Evolutionary conservation across 2,329 filamentous ascomycete genomes (phyloP), one percentile per base, ranked within the genome.

Genomic region (Aspergillus sergii): DNA sequence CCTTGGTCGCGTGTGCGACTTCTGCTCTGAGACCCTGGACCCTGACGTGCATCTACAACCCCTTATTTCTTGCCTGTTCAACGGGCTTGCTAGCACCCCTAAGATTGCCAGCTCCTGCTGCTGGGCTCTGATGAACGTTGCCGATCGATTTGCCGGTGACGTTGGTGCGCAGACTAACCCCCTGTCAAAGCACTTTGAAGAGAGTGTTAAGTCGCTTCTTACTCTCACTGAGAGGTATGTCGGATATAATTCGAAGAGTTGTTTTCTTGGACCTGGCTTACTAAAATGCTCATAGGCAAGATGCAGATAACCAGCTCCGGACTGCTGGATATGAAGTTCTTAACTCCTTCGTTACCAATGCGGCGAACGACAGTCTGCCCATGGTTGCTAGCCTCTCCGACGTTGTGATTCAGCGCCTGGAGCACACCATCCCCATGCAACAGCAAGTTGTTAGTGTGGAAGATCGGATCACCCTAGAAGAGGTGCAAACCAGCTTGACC

Each of bases 31-130:
- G 70, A 91, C 94, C 51, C 96, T 99, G 73, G 94, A 99, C 76
- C 91, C 93, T 46, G 83, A 86, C 69, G 84, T 89, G 67, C 93
- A 97, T 76, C 86, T 99, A 6, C 91, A 93, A 67, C 88, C 91
- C 23, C 84, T 99, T 66, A 94, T 99, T 73, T 88, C 89, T 61
- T 91, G 94, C 46, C 87, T 99, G 11, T 99, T 99, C 83, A 88
- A 89, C 70, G 95, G 94, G 57, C 86, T 99, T 64, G 88, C 92
- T 64, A 94, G 91, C 81, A 95, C 91, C 77, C 91, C 93, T 64
- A 97, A 96, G 87, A 99, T 99, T 89, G 95, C 94, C 36, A 89
- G 93, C 60, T 99, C 95, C 34, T 98, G 95, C 88, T 99, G 95
- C 83, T 97, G 96, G 95, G 94, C 95, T 36, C 83, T 99, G 69